These are phyloP conservation scores for Aureobasidium musti DNA, from an alignment of 2,329 filamentous ascomycete species.

Conservation along the genomic window DNA sequence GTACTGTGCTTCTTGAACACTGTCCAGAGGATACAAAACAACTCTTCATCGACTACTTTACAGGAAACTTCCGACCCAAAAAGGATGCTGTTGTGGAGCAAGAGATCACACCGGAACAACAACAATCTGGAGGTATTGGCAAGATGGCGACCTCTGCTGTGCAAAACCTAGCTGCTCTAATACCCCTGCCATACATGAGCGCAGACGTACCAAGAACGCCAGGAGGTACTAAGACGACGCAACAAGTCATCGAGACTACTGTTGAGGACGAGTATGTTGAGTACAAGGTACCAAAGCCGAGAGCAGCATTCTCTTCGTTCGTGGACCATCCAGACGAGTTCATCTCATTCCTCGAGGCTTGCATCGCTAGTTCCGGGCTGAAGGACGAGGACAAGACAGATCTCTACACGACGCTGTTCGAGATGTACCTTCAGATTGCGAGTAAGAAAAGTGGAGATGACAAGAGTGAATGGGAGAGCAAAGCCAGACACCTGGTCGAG, in stretches of 20 bases:
- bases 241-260: conserved; percentile 57
- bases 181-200: conserved; percentile 85
- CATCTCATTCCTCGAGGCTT: conserved; percentile 87
- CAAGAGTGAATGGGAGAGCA: conserved; percentile 80
- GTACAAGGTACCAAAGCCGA: conserved; percentile 79
- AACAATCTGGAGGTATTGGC: conserved; percentile 43
- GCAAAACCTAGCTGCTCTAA: conserved; percentile 79
- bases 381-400: conserved; percentile 76
- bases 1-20: conserved; percentile 84
- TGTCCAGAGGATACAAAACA: conserved; percentile 79
- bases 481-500: conserved; percentile 86
- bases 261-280: conserved; percentile 55
- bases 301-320: conserved; percentile 92
- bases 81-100: conserved; percentile 60
- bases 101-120: conserved; percentile 50
- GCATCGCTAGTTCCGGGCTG: conserved; percentile 70
- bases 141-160: conserved; percentile 69
- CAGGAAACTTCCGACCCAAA: conserved; percentile 75
- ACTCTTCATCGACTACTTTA: conserved; percentile 94
- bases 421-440: conserved; percentile 95
- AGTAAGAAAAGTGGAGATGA: conserved; percentile 70
- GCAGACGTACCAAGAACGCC: conserved; percentile 60
- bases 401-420: conserved; percentile 91
- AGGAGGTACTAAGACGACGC: conserved; percentile 52
- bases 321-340: conserved; percentile 93